Conservation (phyloP, 2,329 filamentous ascomycete species). For the Trichoderma sp. region DNA sequence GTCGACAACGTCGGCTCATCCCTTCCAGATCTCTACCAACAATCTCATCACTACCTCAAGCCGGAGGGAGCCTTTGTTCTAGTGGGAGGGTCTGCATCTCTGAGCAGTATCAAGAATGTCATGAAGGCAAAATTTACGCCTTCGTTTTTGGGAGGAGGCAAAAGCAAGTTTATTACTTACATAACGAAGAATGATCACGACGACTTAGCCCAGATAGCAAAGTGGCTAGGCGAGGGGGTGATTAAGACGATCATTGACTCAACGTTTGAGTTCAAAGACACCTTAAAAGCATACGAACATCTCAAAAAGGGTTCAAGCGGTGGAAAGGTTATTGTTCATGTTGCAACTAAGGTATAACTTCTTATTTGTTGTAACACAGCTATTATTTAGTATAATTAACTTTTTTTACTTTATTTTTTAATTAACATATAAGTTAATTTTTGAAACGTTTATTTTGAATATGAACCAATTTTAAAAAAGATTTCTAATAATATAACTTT, state of each 20-base stretch:
- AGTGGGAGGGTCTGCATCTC: slow-evolving; percentile 47
- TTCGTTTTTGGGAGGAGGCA: slow-evolving; percentile 43
- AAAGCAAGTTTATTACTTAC: slow-evolving; percentile 46
- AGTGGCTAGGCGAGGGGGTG: slow-evolving; percentile 60
- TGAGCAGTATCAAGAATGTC: slow-evolving; percentile 32
- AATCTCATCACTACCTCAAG: slow-evolving; percentile 52
- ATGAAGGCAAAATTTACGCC: slow-evolving; percentile 35
- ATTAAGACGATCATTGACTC: slow-evolving; percentile 58
- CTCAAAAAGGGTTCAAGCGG: slow-evolving; percentile 59
- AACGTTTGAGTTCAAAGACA: slow-evolving; percentile 58
- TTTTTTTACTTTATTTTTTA: too few relatives aligned
- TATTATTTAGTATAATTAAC: too few relatives aligned
- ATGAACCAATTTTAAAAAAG: too few relatives aligned
- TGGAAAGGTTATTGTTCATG: slow-evolving; percentile 54
- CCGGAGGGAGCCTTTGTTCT: slow-evolving; percentile 52
- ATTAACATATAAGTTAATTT: too few relatives aligned
- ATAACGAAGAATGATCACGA: slow-evolving; percentile 44
- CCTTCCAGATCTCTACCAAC: slow-evolving; percentile 54
- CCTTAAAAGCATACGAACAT: slow-evolving; percentile 57
- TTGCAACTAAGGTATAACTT: background rate
- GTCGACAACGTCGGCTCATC: slow-evolving; percentile 62
- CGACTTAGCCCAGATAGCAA: slow-evolving; percentile 52
- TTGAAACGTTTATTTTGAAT: too few relatives aligned
- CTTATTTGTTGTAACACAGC: too few relatives aligned
- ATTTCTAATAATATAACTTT: too few relatives aligned